Percentiles rank a stretch among this genome's conserved stretches.
phyloP scores from a whole-genome alignment of 108 stramenopile species.

The Mayamaea pseudoterrestris region DNA sequence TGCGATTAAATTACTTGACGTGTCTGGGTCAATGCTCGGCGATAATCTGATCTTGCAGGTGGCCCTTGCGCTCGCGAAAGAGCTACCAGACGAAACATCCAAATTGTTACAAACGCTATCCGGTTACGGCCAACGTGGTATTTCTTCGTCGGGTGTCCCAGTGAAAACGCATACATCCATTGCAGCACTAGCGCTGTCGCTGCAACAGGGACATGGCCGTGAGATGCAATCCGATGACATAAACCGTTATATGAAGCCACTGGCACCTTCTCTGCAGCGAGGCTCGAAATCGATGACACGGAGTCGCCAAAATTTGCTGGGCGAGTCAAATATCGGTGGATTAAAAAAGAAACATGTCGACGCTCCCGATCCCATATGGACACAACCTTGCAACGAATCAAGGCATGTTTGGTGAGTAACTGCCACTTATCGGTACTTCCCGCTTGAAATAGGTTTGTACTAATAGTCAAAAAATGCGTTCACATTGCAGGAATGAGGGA shows the following conservation, averaged over 20 bases:
- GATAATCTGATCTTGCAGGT: slow-evolving; percentile 49
- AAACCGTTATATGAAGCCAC: slow-evolving; percentile 38
- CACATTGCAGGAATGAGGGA: slow-evolving; percentile 38
- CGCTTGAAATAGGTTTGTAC: not conserved
- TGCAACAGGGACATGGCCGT: slow-evolving; percentile 5
- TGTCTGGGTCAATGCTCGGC: slow-evolving; percentile 36
- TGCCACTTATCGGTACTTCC: not conserved
- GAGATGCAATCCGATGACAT: slow-evolving; percentile 12
- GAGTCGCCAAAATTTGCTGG: slow-evolving; percentile 28
- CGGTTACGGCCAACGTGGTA: slow-evolving; percentile 1
- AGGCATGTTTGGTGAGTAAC: slow-evolving; percentile 53
- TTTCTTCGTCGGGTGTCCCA: not conserved
- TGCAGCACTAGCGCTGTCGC: slow-evolving; percentile 29
- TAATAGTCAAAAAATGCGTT: no score
- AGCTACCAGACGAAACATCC: slow-evolving; percentile 13
- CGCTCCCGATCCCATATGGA: slow-evolving; percentile 16
- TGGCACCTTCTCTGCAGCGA: slow-evolving; percentile 64
- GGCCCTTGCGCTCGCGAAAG: slow-evolving; percentile 25
- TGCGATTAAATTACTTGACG: slow-evolving; percentile 52
- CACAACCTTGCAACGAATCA: slow-evolving; percentile 21
- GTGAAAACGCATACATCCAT: slow-evolving; percentile 21
- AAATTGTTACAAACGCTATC: slow-evolving; percentile 15
- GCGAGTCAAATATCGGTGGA: slow-evolving; percentile 25
- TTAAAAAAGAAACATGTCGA: slow-evolving; percentile 1
- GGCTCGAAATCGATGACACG: slow-evolving; percentile 13